Base-by-base conservation (phyloP, 257 asterid species). In the Knoxia roxburghii region DNA sequence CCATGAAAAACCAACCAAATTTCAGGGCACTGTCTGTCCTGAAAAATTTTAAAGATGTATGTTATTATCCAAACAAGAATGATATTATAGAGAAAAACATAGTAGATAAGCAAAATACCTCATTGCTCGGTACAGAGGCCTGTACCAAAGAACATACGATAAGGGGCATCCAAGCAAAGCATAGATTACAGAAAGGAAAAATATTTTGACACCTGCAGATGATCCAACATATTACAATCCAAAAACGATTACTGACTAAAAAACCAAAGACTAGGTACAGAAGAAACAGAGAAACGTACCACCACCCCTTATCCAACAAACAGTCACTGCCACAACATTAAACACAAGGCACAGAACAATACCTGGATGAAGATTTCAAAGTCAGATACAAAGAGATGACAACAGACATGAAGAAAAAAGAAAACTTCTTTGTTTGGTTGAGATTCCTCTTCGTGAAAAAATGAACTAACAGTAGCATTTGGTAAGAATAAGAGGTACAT, bases 21-120 rank as follows among this genome's bases (percentile, higher is more conserved):
- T 83, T 94, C 74, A 94, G 67, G 1, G 99, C 99, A 82, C 99
- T 94, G 74, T 94, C 96, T 33, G 90, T 88, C 89, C 99, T 94
- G 91, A 67, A 82, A 72, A 65, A 71, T 57, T 69, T 39, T 59
- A 63, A 15, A 72, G 40, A 51, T 13, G 67, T 15, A 39, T 13
- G 20, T 35, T 37, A 33, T 17, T 13, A 20, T 27, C 18, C 18
- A 5, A 49, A 56, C 33, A 64, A 67, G 23, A 27, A 46, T 46
- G 10, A 54, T 8, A 37, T 37, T 37, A 68, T 33, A n/a, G 27
- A 8, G 8, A 30, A 35, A 52, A 24, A 39, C 1, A 40, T n/a
- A 51, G 2, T 45, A 65, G 57, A 35, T 55, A 71, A 18, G 41
- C 61, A n/a, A 65, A 60, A 64, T 78, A 91, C 98, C 98, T 87